Percentiles rank a stretch among this genome's conserved stretches.
Conservation (phyloP, 768 basidiomycete genomes). For the Hydnomerulius pinastri region DNA sequence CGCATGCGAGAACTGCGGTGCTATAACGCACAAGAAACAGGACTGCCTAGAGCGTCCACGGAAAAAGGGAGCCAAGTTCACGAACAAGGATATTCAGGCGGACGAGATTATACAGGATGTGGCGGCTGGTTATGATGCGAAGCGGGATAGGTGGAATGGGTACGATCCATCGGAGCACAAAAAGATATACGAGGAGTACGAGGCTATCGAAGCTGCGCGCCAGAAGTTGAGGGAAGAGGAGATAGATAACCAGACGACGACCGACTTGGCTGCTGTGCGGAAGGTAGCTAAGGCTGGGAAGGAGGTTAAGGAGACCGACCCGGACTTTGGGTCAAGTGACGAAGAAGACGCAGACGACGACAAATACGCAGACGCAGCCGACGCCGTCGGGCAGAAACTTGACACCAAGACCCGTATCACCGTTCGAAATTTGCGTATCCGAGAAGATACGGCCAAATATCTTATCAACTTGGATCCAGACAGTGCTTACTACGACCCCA, state of each 20-base stretch:
- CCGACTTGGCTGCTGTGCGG: conserved; percentile 85
- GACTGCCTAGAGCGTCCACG: conserved; percentile 97
- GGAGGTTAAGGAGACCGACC: conserved; percentile 71
- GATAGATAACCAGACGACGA: conserved; percentile 96
- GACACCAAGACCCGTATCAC: conserved; percentile 99
- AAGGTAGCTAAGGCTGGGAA: conserved; percentile 92
- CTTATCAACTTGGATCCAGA: conserved; percentile 94
- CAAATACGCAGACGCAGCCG: conserved; percentile 97
- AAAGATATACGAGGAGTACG: conserved; percentile 90
- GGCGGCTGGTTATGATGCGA: conserved; percentile 80
- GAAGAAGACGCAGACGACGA: conserved; percentile 97
- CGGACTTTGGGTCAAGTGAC: conserved; percentile 95
- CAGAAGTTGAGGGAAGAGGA: conserved; percentile 93
- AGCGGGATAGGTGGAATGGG: conserved; percentile 98
- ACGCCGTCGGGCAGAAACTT: conserved; percentile 96
- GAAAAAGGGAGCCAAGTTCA: conserved; percentile 93
- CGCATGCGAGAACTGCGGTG: conserved; percentile 98
- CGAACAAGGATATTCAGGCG: conserved; percentile 84
- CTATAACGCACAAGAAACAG: conserved; percentile 86
- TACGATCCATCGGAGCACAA: conserved; percentile 91
- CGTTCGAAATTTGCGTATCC: conserved; percentile 95
- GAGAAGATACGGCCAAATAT: conserved; percentile 99
- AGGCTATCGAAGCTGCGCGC: conserved; percentile 86
- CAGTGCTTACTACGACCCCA: conserved; percentile 98
- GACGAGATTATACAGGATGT: conserved; percentile 91